Base-by-base conservation (phyloP, 352 stramenopile species). In the Globisporangium polare region DNA sequence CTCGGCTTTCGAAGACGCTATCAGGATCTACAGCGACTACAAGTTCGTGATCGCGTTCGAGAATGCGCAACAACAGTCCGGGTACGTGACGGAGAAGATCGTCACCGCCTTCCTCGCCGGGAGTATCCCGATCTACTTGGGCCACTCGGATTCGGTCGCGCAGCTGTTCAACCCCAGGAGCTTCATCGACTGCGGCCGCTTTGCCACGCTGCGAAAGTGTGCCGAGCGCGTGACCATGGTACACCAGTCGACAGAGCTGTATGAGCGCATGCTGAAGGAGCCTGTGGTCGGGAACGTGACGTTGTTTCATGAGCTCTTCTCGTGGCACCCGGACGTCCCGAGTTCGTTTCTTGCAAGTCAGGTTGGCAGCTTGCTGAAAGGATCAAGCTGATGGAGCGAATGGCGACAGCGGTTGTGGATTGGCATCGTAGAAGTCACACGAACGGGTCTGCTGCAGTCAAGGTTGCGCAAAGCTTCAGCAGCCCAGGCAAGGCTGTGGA, bases 41-140 rank as follows among this genome's bases (percentile, higher is more conserved):
- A 78, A 77, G 41, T 90, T 92, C 33, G 78, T 83, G 7, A 74
- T 92, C 58, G 77, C 78, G n/a, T 92, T 90, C 22, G 77, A 92
- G 52, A 87, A 89, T 60, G 63, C 62, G 6, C 60, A 47, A 3
- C 60, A 49, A 3, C 45, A 37, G 12, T 49, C 66, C 1, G 83
- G 80, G 22, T 89, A 88, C 46, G 67, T 88, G 52, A 91, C 76
- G 3, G 79, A 91, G 58, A 89, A 88, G 63, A 53, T 91, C 20
- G 70, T 85, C 5, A 80, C 83, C 33, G 75, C 79, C 17, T 81
- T 88, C 31, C 64, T 90, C 22, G 77, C 77, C 1, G 79, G 77
- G 9, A 75, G 69, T 15, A 60, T 92, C 0, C 83, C 80, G 7
- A 74, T 90, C 7, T 89, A 83, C 60, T 72, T 71, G 12, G 80